Percentiles rank a stretch among this genome's conserved stretches.
phyloP scores from a whole-genome alignment of 1,284 basidiomycete genomes.

The Pyrrhoderma noxium region DNA sequence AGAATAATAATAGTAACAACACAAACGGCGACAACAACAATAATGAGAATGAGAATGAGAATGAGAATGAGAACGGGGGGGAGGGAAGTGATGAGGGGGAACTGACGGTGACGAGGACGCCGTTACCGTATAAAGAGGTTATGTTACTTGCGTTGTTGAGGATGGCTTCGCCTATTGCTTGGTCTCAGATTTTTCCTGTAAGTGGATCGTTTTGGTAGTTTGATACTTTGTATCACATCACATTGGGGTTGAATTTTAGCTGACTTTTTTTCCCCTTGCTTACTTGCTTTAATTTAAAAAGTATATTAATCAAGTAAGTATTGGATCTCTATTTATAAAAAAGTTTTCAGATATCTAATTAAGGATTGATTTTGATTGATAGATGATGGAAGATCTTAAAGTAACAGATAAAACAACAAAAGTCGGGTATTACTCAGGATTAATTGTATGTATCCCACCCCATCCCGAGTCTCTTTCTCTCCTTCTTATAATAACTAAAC shows the following conservation, averaged over 20 bases:
- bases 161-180: conserved; percentile 25
- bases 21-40: too few species aligned
- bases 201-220: not conserved
- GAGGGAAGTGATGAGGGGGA: too few species aligned
- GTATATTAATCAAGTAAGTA: conserved; percentile 14
- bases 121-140: conserved; percentile 15
- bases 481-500: too few species aligned
- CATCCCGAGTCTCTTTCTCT: not conserved
- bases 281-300: not conserved
- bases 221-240: not conserved
- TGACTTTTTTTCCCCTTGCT: not conserved
- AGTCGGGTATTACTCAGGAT: conserved; percentile 26
- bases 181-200: conserved; percentile 18
- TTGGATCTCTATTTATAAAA: not conserved
- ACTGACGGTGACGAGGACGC: too few species aligned
- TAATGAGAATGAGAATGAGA: too few species aligned
- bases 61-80: too few species aligned
- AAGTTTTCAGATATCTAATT: not conserved
- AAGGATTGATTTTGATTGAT: not conserved
- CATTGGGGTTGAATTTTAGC: too few species aligned
- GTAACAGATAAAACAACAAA: conserved; percentile 21
- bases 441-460: conserved; percentile 19
- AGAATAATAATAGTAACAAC: too few species aligned
- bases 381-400: conserved; percentile 24
- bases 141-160: conserved; percentile 20